Evolutionary conservation across 2,329 filamentous ascomycete species (phyloP).

Genomic region (Ceratocystis colombiana): DNA sequence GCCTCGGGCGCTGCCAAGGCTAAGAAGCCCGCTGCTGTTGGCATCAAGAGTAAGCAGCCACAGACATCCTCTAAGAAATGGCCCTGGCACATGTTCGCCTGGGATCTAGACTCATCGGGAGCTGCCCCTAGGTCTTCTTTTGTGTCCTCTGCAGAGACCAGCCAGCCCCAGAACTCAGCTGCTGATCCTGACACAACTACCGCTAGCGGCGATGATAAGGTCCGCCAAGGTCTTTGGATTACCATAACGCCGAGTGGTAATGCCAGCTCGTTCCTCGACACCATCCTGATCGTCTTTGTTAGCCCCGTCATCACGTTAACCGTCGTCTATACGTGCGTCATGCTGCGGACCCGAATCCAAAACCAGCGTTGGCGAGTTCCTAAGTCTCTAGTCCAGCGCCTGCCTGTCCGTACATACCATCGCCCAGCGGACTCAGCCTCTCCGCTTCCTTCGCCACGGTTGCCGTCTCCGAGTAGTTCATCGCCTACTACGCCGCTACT

Average conservation of each 20-base stretch:
- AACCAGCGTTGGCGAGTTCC: slow-evolving; percentile 91
- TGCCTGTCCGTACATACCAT: slow-evolving; percentile 93
- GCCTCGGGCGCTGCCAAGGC: slow-evolving; percentile 26
- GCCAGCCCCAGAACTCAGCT: background rate
- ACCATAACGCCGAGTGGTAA: slow-evolving; percentile 76
- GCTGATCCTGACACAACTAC: slow-evolving; percentile 2
- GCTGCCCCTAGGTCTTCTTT: slow-evolving; percentile 52
- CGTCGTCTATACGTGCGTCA: slow-evolving; percentile 79
- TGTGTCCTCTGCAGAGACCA: slow-evolving; percentile 44
- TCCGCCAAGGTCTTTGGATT: slow-evolving; percentile 83
- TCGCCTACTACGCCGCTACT: slow-evolving; percentile 74
- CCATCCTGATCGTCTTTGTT: slow-evolving; percentile 87
- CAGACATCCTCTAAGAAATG: slow-evolving; percentile 32
- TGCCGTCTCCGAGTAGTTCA: slow-evolving; percentile 53
- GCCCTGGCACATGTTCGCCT: slow-evolving; percentile 39
- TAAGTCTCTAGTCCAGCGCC: slow-evolving; percentile 84
- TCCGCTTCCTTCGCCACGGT: slow-evolving; percentile 45
- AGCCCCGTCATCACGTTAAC: slow-evolving; percentile 87
- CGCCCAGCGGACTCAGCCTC: slow-evolving; percentile 54
- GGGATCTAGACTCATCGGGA: slow-evolving; percentile 41
- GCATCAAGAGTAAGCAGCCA: slow-evolving; percentile 24
- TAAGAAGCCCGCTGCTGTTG: slow-evolving; percentile 26
- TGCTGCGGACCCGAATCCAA: slow-evolving; percentile 79
- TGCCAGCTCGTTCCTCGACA: slow-evolving; percentile 91
- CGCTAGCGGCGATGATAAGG: slow-evolving; percentile 29